These are phyloP conservation scores for Eragrostis tef DNA, from an alignment of 202 grass and related monocot genomes.

Conservation along the genomic window DNA sequence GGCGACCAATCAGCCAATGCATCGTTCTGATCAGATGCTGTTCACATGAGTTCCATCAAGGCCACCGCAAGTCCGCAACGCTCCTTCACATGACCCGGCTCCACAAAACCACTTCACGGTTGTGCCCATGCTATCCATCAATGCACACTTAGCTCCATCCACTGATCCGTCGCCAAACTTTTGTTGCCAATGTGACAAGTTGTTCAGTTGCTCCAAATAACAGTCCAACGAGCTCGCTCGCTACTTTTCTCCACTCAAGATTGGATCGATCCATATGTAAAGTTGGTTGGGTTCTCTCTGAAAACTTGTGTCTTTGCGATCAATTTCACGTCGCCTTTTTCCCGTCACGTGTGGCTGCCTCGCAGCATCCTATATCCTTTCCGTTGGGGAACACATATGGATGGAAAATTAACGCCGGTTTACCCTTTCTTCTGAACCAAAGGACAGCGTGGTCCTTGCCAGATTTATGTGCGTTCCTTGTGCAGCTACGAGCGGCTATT, in stretches of 20 bases:
- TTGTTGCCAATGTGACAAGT: neutral
- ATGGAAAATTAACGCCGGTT: constrained; percentile 36
- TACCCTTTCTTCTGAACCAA: neutral
- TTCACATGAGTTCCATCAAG: constrained; percentile 55
- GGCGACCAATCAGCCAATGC: neutral
- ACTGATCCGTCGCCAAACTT: constrained; percentile 32
- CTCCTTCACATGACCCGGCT: constrained; percentile 44
- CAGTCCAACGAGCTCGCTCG: too few species aligned
- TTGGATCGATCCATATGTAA: neutral
- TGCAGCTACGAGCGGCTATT: neutral
- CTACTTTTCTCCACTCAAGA: neutral
- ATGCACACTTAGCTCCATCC: constrained; percentile 18
- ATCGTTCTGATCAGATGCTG: constrained; percentile 25
- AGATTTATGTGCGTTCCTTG: constrained; percentile 23
- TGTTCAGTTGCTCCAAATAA: neutral
- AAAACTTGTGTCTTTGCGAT: constrained; percentile 15
- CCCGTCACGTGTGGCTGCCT: constrained; percentile 30
- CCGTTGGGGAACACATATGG: neutral
- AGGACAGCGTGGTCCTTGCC: constrained; percentile 33
- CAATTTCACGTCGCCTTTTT: constrained; percentile 35
- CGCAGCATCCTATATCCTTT: neutral
- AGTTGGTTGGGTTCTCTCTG: neutral
- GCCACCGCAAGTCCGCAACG: constrained; percentile 7
- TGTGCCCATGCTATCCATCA: constrained; percentile 41
- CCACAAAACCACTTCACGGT: constrained; percentile 4